Conservation (phyloP, 2,329 filamentous ascomycete species). For the Alternaria solani region DNA sequence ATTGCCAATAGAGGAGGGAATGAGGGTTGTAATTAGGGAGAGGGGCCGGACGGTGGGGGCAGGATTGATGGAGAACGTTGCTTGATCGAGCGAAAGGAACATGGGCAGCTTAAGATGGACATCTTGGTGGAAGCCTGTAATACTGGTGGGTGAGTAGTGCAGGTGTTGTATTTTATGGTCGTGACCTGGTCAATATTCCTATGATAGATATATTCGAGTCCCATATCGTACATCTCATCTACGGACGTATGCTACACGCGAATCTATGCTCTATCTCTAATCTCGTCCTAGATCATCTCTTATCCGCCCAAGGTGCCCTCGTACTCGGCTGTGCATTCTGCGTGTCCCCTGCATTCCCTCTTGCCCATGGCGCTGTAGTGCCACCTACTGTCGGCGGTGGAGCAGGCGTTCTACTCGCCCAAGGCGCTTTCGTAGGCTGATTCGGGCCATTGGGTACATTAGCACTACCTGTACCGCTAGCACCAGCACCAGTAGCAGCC, state of each 20-base stretch:
- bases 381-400: constrained; percentile 21
- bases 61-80: constrained; percentile 73
- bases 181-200: not conserved
- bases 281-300: constrained; percentile 6
- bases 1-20: constrained; percentile 81
- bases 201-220: not conserved
- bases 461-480: not conserved
- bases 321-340: constrained; percentile 23
- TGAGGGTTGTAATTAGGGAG: constrained; percentile 80
- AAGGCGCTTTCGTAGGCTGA: constrained; percentile 45
- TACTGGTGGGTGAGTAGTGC: not conserved
- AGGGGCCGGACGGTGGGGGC: constrained; percentile 87
- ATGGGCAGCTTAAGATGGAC: not conserved
- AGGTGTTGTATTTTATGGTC: not conserved
- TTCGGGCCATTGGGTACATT: constrained; percentile 38
- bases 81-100: constrained; percentile 5
- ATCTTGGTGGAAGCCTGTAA: not conserved
- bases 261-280: not conserved
- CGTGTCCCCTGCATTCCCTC: not conserved
- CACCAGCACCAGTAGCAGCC: not conserved
- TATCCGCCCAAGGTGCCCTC: constrained; percentile 37
- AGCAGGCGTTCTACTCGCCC: constrained; percentile 29
- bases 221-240: not conserved
- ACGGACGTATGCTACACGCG: not conserved
- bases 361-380: constrained; percentile 41